Percentiles rank a stretch among this genome's conserved stretches.
Conservation (phyloP, 2,329 filamentous ascomycete species). For the Pestalotiopsis fici region DNA sequence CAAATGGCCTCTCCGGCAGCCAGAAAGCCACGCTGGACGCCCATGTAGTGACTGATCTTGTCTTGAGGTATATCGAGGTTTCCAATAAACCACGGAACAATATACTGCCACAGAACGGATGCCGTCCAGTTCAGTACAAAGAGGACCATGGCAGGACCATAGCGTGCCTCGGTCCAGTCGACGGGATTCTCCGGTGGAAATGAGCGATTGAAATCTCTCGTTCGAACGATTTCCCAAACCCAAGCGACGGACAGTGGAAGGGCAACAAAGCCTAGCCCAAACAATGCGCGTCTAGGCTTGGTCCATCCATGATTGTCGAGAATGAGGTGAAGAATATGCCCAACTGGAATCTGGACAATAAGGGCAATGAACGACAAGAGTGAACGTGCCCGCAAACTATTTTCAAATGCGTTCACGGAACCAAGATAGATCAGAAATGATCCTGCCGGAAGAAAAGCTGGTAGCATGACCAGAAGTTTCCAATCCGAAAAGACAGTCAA, state of each 20-base stretch:
- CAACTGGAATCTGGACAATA: conserved; percentile 30
- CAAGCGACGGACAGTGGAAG: conserved; percentile 1
- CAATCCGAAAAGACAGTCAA: conserved; percentile 17
- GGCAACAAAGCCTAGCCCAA: conserved; percentile 20
- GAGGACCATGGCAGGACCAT: background rate
- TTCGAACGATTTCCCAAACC: conserved; percentile 7
- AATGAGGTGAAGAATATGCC: conserved; percentile 20
- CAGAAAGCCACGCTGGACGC: conserved; percentile 3
- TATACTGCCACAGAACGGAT: conserved; percentile 4
- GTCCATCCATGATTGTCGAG: conserved; percentile 13
- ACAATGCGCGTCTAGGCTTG: conserved; percentile 13
- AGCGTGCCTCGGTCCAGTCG: background rate
- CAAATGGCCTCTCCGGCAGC: conserved; percentile 8
- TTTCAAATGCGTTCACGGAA: conserved; percentile 25
- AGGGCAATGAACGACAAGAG: conserved; percentile 31
- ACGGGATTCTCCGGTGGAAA: background rate
- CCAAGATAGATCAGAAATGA: conserved; percentile 32
- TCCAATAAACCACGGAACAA: conserved; percentile 5
- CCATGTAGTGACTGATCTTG: conserved; percentile 7
- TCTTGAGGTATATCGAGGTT: background rate
- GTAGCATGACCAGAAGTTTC: conserved; percentile 26
- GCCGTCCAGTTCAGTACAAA: conserved; percentile 5
- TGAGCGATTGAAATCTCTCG: background rate
- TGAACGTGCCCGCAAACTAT: conserved; percentile 7
- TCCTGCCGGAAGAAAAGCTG: conserved; percentile 24